These are phyloP conservation scores for Aphanomyces cochlioides DNA, from an alignment of 352 stramenopile genomes.

Conservation along the genomic window DNA sequence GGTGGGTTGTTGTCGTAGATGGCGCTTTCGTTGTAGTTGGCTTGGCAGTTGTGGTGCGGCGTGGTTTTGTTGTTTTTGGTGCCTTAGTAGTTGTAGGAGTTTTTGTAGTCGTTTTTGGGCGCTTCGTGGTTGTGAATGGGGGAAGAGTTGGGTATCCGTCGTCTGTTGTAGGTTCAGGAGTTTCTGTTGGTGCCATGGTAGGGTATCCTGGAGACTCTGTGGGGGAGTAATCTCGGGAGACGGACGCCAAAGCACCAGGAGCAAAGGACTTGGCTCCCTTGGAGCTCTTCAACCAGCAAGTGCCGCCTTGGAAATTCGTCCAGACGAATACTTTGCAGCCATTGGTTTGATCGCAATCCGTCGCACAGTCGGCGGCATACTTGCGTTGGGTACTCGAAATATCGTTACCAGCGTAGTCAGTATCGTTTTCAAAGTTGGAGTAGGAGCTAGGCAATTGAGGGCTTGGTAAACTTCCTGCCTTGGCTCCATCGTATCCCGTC, in stretches of 20 bases:
- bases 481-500: neutral
- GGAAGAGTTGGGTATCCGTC: neutral
- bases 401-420: slow-evolving; percentile 38
- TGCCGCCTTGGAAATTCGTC: slow-evolving; percentile 41
- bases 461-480: too few species aligned
- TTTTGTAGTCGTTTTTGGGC: neutral
- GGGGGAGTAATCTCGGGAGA: neutral
- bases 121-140: neutral
- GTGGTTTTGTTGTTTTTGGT: neutral
- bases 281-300: slow-evolving; percentile 32
- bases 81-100: neutral
- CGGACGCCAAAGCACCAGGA: slow-evolving; percentile 12
- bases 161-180: neutral
- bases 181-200: neutral
- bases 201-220: neutral
- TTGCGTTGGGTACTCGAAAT: slow-evolving; percentile 32
- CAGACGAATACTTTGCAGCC: slow-evolving; percentile 36
- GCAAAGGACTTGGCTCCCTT: neutral
- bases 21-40: neutral
- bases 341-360: slow-evolving; percentile 36
- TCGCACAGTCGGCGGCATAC: slow-evolving; percentile 32
- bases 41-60: neutral
- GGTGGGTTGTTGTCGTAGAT: neutral
- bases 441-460: too few species aligned
- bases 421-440: slow-evolving; percentile 17